Conservation (phyloP, 192 early-diverging fungal species). For the Coemansia sp. region DNA sequence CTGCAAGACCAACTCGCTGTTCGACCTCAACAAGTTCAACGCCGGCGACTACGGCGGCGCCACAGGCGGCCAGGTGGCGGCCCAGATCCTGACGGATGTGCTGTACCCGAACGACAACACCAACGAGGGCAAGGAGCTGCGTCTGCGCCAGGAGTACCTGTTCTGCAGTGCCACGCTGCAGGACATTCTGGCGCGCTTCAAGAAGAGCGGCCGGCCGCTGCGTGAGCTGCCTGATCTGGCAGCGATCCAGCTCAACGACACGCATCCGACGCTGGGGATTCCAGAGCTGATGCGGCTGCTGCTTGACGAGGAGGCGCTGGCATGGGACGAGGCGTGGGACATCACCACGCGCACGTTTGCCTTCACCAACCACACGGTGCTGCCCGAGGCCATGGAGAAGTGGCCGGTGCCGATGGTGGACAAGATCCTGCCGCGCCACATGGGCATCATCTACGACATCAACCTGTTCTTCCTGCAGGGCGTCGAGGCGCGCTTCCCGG, state of each 20-base stretch:
- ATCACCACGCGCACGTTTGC: conserved; percentile 88
- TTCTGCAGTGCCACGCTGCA: conserved; percentile 89
- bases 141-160: conserved; percentile 98
- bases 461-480: conserved; percentile 97
- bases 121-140: conserved; percentile 92
- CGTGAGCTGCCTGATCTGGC: conserved; percentile 89
- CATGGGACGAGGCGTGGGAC: conserved; percentile 96
- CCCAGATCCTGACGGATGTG: conserved; percentile 93
- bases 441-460: conserved; percentile 99
- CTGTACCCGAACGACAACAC: conserved; percentile 99
- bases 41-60: conserved; percentile 91
- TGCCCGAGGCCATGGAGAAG: conserved; percentile 97
- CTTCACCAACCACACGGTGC: conserved; percentile 98
- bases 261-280: conserved; percentile 94
- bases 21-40: conserved; percentile 86
- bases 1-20: conserved; percentile 85
- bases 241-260: conserved; percentile 97
- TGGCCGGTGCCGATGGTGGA: conserved; percentile 95
- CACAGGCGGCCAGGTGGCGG: conserved; percentile 86
- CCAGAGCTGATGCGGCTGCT: conserved; percentile 92
- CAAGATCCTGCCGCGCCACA: conserved; percentile 92
- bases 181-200: conserved; percentile 92
- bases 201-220: conserved; percentile 81
- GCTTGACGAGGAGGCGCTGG: conserved; percentile 86
- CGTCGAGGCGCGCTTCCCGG: conserved; percentile 83